Conservation (phyloP, 306 rosid species). For the Dryas drummondii region DNA sequence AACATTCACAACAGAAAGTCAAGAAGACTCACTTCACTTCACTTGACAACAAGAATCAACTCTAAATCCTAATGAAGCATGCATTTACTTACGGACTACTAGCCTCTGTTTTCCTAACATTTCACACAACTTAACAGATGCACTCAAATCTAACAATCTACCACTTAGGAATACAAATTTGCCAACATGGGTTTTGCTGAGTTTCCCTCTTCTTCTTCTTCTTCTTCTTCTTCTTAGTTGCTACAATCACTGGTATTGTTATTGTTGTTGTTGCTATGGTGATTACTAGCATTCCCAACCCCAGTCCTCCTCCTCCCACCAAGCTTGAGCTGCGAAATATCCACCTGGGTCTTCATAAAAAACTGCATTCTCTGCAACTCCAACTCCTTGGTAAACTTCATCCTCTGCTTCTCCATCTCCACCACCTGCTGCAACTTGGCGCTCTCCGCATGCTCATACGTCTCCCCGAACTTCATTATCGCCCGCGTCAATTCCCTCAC, state of each 20-base stretch:
- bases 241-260: constrained; percentile 71
- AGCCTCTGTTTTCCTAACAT: too few relatives aligned
- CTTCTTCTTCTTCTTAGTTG: constrained; percentile 26
- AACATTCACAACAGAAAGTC: constrained; percentile 3
- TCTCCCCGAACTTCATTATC: constrained; percentile 84
- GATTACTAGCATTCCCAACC: constrained; percentile 50
- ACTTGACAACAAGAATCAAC: constrained; percentile 12
- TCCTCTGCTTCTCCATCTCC: constrained; percentile 99
- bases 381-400: constrained; percentile 83
- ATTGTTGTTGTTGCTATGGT: constrained; percentile 43
- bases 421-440: constrained; percentile 82
- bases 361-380: constrained; percentile 97
- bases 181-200: constrained; percentile 5
- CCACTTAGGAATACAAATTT: background rate
- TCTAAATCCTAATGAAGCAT: constrained; percentile 2
- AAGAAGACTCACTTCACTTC: constrained; percentile 6
- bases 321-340: constrained; percentile 81
- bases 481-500: constrained; percentile 83
- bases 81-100: too few relatives aligned
- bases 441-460: constrained; percentile 87
- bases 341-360: constrained; percentile 89
- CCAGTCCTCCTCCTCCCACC: constrained; percentile 39
- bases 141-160: constrained; percentile 7
- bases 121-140: background rate
- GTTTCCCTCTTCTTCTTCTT: background rate